Evolutionary conservation across 495 filamentous ascomycete species (phyloP).

Genomic region (Penicillium canescens): DNA sequence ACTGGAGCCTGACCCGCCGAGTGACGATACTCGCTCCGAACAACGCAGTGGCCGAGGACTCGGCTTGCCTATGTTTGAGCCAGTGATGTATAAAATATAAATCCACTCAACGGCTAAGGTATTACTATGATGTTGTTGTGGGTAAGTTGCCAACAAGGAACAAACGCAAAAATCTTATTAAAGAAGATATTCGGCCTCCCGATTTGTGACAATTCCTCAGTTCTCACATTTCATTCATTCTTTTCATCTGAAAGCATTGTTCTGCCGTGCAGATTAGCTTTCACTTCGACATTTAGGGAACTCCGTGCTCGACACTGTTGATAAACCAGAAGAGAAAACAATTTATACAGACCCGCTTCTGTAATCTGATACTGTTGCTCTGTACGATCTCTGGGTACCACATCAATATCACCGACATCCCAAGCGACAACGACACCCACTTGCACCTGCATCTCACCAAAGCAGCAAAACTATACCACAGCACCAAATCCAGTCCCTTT

Average conservation of each 20-base stretch:
- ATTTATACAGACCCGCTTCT: conserved; percentile 12
- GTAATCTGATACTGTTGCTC: neutral
- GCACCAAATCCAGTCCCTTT: neutral
- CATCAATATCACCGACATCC: neutral
- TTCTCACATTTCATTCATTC: no score
- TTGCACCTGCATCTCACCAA: neutral
- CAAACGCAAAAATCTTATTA: neutral
- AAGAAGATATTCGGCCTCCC: no score
- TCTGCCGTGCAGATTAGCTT: neutral
- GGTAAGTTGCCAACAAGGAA: neutral
- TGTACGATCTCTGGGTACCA: neutral
- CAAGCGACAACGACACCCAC: neutral
- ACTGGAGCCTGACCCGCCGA: neutral
- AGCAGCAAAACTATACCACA: neutral
- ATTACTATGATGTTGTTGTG: neutral
- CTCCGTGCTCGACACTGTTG: neutral
- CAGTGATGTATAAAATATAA: neutral
- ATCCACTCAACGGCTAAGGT: neutral
- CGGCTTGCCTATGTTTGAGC: neutral
- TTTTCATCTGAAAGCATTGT: no score
- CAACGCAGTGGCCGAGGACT: no score
- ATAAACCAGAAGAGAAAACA: conserved; percentile 5
- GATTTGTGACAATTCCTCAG: no score
- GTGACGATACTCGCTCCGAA: neutral
- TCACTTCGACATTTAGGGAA: neutral